Percentiles rank a stretch among this genome's conserved stretches.
These are phyloP conservation scores for Jamesozyma lodderae DNA, from an alignment of 805 yeast species.

Conservation along the genomic window DNA sequence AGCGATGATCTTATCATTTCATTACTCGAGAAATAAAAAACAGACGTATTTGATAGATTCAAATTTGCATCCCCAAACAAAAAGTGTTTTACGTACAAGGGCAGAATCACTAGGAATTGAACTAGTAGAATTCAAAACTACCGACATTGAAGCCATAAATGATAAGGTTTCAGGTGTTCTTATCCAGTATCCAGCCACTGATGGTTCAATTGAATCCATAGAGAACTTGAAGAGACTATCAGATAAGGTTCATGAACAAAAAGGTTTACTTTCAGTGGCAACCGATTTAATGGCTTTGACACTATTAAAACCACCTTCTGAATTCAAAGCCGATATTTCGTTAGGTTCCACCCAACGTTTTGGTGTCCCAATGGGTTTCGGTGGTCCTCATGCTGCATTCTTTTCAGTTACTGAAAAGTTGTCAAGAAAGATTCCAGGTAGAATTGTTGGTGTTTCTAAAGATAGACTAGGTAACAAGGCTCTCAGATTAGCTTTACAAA, in stretches of 20 bases:
- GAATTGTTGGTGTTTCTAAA: conserved; percentile 86
- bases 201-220: conserved; percentile 54
- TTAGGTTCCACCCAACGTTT: conserved; percentile 91
- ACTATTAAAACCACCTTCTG: conserved; percentile 71
- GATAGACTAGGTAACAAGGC: conserved; percentile 90
- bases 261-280: conserved; percentile 78
- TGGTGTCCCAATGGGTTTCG: conserved; percentile 96
- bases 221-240: conserved; percentile 47
- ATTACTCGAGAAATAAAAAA: conserved; percentile 58
- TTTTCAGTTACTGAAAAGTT: conserved; percentile 76
- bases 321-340: conserved; percentile 86
- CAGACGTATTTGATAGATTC: conserved; percentile 61
- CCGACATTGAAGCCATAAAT: conserved; percentile 30
- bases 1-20: conserved; percentile 81
- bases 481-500: conserved; percentile 85
- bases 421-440: conserved; percentile 92
- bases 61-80: conserved; percentile 76
- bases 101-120: conserved; percentile 67
- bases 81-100: conserved; percentile 69
- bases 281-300: conserved; percentile 88
- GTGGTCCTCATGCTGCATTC: conserved; percentile 98
- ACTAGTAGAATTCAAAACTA: conserved; percentile 34
- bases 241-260: conserved; percentile 55
- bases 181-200: conserved; percentile 84
- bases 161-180: conserved; percentile 65